Base-by-base conservation (phyloP, 192 early-diverging fungal species). In the Podila epicladia region DNA sequence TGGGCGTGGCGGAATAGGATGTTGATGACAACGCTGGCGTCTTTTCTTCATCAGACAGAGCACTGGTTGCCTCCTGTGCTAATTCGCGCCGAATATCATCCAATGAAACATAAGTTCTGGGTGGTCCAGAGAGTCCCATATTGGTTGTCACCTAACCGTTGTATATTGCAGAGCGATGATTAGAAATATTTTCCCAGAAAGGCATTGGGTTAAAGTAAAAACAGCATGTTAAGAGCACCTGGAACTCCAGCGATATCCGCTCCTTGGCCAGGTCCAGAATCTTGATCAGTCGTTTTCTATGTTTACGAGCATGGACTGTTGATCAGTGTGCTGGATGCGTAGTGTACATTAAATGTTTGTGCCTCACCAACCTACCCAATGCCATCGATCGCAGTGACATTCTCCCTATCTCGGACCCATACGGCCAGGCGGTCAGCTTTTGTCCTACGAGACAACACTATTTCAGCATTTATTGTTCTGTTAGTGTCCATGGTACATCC, bases 371-470 rank as follows among this genome's bases (percentile, higher is more conserved):
- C 77, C 28, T 85, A 85, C 84, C 84, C 84, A 60, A 85, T 82
- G 55, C 84, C 84, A 72, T 85, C 82, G 48, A 85, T 77, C 8
- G 76, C 79, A 31, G 69, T 55, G 13, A 85, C 79, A 51, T 85
- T 82, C 11, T 85, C 84, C 53, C 74, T 82, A 48, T 85, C 84
- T 37, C 84, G 65, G 2, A 85, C 79, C 84, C 84, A 85, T 9
- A 85, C 84, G 12, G 84, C 84, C 28, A 85, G 41, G 35, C 84
- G 65, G 26, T 85, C 84, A 6, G 73, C 84, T 51, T 74, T 75
- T 35, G 64, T 63, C 49, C 84, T 69, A 31, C 84, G 84, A 11
- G 78, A 82, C 24, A 85, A 55, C 22, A 85, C 84, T 85, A 64
- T 12, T 55, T 49, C 2, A 15, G 53, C 31, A 55, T 22, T 2